These are phyloP conservation scores for Citrullus amarus DNA, from an alignment of 306 rosid species.

Conservation along the genomic window DNA sequence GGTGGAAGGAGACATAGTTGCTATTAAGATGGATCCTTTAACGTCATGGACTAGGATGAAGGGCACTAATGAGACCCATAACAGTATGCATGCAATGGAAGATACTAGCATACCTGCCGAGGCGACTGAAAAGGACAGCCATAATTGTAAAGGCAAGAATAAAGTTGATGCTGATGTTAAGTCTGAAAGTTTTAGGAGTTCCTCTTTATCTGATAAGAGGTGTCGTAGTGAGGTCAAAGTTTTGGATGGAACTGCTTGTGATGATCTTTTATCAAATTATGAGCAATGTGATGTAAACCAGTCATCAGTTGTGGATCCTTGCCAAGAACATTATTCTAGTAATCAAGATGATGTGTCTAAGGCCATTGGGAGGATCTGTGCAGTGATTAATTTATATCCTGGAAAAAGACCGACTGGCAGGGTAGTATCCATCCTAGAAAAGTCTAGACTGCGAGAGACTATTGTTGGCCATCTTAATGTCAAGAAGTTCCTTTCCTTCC, in stretches of 20 bases:
- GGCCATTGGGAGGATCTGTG: slow-evolving; percentile 41
- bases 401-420: slow-evolving; percentile 74
- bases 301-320: slow-evolving; percentile 16
- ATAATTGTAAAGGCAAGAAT: slow-evolving; percentile 34
- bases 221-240: slow-evolving; percentile 13
- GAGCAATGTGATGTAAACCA: slow-evolving; percentile 19
- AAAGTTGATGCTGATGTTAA: slow-evolving; percentile 26
- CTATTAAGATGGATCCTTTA: slow-evolving; percentile 53
- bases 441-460: slow-evolving; percentile 49
- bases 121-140: slow-evolving; percentile 22
- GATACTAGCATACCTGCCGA: slow-evolving; percentile 24
- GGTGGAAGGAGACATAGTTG: slow-evolving; percentile 90
- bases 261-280: slow-evolving; percentile 18
- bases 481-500: slow-evolving; percentile 26
- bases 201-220: slow-evolving; percentile 18
- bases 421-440: slow-evolving; percentile 61
- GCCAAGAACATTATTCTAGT: slow-evolving; percentile 22
- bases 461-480: slow-evolving; percentile 61
- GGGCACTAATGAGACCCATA: slow-evolving; percentile 33
- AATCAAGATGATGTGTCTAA: slow-evolving; percentile 26
- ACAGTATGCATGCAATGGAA: slow-evolving; percentile 28
- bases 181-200: slow-evolving; percentile 19
- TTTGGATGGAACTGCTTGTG: slow-evolving; percentile 17
- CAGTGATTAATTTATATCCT: slow-evolving; percentile 46
- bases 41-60: slow-evolving; percentile 70